Base-by-base conservation (phyloP, 2,329 filamentous ascomycete genomes). In the Tolypocladium cylindrosporum region DNA sequence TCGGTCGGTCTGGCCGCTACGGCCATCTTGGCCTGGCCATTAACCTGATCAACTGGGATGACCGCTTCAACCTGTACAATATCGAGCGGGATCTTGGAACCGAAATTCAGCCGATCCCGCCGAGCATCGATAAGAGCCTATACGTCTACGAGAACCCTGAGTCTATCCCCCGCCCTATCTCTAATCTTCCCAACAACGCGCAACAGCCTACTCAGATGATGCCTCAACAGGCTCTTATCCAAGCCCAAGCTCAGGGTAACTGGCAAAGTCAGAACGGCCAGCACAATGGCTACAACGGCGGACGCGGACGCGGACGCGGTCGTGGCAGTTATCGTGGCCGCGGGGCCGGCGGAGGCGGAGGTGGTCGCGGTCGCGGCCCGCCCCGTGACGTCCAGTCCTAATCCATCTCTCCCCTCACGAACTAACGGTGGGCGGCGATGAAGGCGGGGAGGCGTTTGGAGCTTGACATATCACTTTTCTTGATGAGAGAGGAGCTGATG, bases 21-120 rank as follows among this genome's bases (percentile, higher is more conserved):
- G 94, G 94, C 64, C 94, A 99, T 76, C 82, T 97, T 69, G 94
- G 94, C 82, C 80, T 99, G 65, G 95, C 95, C 63, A 99, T 99
- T 71, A 99, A 99, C 75, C 79, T 99, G 72, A 99, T 99, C 81
- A 97, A 96, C 74, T 99, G 94, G 94, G 94, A 99, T 59, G 94
- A 99, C 72, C 87, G 94, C 36, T 97, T 96, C 82, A 99, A 97
- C 74, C 82, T 99, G 24, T 99, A 99, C 80, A 95, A 95, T 72
- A 99, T 99, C 66, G 94, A 99, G 74, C 89, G 95, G 66, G 94
- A 99, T 69, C 80, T 99, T 45, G 94, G 94, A 56, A 99, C 94
- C 8, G 94, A 99, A 75, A 99, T 99, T 61, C 90, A 94, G 70
- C 87, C 94, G n/a, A 99, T 99, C 67, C 94, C 94, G 21, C 82